Percentiles rank a stretch among this genome's conserved stretches.
Conservation (phyloP, 1,284 basidiomycete genomes). For the Porogramme epimiltina region DNA sequence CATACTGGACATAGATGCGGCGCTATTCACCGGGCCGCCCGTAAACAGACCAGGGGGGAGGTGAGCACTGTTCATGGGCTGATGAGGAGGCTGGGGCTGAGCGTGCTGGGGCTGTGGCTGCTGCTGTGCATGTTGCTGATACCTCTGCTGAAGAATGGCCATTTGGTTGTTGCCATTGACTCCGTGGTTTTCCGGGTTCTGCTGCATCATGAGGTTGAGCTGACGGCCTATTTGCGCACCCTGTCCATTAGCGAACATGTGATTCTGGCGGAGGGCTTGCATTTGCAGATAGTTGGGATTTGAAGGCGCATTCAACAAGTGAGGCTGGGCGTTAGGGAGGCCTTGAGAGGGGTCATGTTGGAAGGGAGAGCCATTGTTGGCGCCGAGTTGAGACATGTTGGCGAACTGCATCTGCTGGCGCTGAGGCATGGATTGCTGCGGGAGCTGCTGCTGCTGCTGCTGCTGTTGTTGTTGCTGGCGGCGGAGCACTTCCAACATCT, state of each 20-base stretch:
- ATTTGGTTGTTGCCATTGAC: conserved; percentile 7
- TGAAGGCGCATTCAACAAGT: conserved; percentile 12
- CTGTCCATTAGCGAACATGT: conserved; percentile 13
- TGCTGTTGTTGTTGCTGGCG: background rate
- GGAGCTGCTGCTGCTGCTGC: too few relatives aligned
- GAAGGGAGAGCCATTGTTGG: conserved; percentile 13
- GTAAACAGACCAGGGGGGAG: conserved; percentile 13
- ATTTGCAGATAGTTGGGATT: conserved; percentile 9
- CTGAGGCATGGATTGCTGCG: conserved; percentile 14
- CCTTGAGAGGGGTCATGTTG: conserved; percentile 16
- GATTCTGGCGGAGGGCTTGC: conserved; percentile 13
- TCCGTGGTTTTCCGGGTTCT: conserved; percentile 31
- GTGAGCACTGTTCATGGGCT: conserved; percentile 10
- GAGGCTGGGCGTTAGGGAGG: conserved; percentile 11
- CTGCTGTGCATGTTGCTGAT: conserved; percentile 23
- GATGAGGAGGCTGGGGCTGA: conserved; percentile 15
- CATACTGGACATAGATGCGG: background rate
- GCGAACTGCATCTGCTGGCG: conserved; percentile 14
- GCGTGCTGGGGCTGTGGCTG: conserved; percentile 15
- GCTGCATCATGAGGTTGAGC: conserved; percentile 19
- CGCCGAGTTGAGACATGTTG: conserved; percentile 13
- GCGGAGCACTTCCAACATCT: conserved; percentile 21
- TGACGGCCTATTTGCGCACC: conserved; percentile 15
- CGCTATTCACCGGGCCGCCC: conserved; percentile 8
- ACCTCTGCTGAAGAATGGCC: conserved; percentile 18